Conservation (phyloP, 306 rosid species). For the Cucurbita ficifolia region DNA sequence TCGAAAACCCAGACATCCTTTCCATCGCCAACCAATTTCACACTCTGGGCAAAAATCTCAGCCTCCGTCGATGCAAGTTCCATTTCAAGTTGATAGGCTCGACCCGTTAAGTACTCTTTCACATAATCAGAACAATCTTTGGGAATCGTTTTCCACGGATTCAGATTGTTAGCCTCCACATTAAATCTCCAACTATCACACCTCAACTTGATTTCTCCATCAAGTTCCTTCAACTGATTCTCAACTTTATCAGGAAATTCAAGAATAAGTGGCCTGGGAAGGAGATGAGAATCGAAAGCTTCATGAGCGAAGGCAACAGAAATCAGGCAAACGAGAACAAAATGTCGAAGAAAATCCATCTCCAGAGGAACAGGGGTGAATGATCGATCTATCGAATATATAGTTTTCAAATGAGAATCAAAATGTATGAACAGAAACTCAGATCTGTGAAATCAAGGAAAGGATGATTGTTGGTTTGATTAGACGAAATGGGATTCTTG, state of each 20-base stretch:
- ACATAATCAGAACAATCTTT: slow-evolving; percentile 51
- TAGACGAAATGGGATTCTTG: background rate
- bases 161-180: slow-evolving; percentile 62
- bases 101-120: slow-evolving; percentile 42
- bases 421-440: background rate
- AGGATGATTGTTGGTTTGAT: background rate
- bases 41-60: slow-evolving; percentile 29
- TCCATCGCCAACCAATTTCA: slow-evolving; percentile 43
- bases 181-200: slow-evolving; percentile 78
- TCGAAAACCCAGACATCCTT: slow-evolving; percentile 79
- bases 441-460: background rate
- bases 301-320: slow-evolving; percentile 27
- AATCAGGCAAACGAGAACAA: slow-evolving; percentile 21
- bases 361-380: background rate
- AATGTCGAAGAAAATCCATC: slow-evolving; percentile 18
- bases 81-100: slow-evolving; percentile 37
- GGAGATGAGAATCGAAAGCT: slow-evolving; percentile 19
- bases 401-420: background rate
- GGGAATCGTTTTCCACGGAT: slow-evolving; percentile 58
- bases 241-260: slow-evolving; percentile 26
- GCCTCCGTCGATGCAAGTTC: slow-evolving; percentile 53
- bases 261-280: slow-evolving; percentile 41
- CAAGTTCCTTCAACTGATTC: slow-evolving; percentile 8
- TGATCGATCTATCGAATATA: background rate
- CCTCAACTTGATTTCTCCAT: slow-evolving; percentile 23